phyloP scores from a whole-genome alignment of 2,329 filamentous ascomycete species.

The Aspergillus brasiliensis region DNA sequence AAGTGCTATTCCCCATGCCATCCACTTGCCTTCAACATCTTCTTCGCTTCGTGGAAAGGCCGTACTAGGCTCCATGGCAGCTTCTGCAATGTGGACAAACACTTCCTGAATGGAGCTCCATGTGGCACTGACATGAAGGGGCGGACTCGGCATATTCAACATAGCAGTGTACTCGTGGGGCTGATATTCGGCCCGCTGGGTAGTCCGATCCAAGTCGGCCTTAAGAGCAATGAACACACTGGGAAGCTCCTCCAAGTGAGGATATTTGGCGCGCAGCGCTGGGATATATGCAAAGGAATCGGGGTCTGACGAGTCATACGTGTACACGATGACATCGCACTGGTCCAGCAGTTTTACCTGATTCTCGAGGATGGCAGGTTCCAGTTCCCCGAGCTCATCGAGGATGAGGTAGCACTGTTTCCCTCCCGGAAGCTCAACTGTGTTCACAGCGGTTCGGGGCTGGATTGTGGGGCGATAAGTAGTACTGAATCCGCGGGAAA shows the following conservation, averaged over 20 bases:
- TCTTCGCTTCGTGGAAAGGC: slow-evolving; percentile 90
- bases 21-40: slow-evolving; percentile 73
- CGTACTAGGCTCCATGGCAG: slow-evolving; percentile 83
- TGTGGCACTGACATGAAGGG: slow-evolving; percentile 89
- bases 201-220: slow-evolving; percentile 93
- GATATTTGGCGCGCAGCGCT: slow-evolving; percentile 73
- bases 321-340: slow-evolving; percentile 92
- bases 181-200: slow-evolving; percentile 87
- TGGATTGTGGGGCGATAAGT: slow-evolving; percentile 94
- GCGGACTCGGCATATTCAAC: slow-evolving; percentile 79
- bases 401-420: slow-evolving; percentile 97
- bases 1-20: slow-evolving; percentile 81
- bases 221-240: slow-evolving; percentile 92
- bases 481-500: slow-evolving; percentile 80
- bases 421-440: slow-evolving; percentile 90
- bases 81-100: slow-evolving; percentile 88
- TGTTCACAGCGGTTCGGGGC: slow-evolving; percentile 90
- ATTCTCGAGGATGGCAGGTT: slow-evolving; percentile 92
- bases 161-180: slow-evolving; percentile 87
- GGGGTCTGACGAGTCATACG: slow-evolving; percentile 95
- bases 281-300: slow-evolving; percentile 94
- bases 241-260: slow-evolving; percentile 84
- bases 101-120: slow-evolving; percentile 94
- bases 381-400: slow-evolving; percentile 92
- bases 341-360: slow-evolving; percentile 78